Base-by-base conservation (phyloP, 2,329 filamentous ascomycete species). In the Podosphaera aphanis region DNA sequence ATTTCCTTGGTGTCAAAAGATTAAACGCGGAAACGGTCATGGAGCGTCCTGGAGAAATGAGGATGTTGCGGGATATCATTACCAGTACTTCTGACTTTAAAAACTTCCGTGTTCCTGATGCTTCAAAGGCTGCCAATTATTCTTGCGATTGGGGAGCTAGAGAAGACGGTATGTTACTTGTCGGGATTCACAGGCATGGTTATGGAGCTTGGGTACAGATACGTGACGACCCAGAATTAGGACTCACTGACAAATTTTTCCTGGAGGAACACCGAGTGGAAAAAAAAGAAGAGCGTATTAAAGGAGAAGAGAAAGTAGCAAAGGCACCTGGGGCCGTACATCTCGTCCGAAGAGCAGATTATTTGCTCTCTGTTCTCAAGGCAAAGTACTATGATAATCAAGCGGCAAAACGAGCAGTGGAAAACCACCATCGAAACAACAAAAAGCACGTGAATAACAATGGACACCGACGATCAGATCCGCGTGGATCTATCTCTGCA, bases 271-370 rank as follows among this genome's bases (percentile, higher is more conserved):
- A 95, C 60, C 81, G 88, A n/a, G 88, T 95, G 16, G 90, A 93
- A 61, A 90, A 92, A 64, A 95, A 95, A 60, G 86, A 90, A 56
- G 85, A 94, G 61, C 79, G 90, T 31, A 81, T 69, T 56, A 83
- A 84, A 56, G 74, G 66, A 15, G 79, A 83, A 16, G 64, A 73
- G 51, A 76, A 76, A 55, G 69, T 69, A 16, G 82, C 83, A 31
- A 92, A 93, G 57, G 93, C 88, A 2, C 90, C 90, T 3, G 90
- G 90, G n/a, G 88, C 90, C 19, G 90, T 98, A 23, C 90, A 98
- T 59, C 75, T 98, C 39, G 88, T 95, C 46, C 83, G 90, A 42
- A 81, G 90, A 48, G 83, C 88, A 8, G 90, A 95, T 57, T 98
- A 98, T 58, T 71, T 98, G 13, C 70, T 98, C 36, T 93, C 85